Conservation (phyloP, 2,329 filamentous ascomycete species). For the Arthrinium phaeospermum region DNA sequence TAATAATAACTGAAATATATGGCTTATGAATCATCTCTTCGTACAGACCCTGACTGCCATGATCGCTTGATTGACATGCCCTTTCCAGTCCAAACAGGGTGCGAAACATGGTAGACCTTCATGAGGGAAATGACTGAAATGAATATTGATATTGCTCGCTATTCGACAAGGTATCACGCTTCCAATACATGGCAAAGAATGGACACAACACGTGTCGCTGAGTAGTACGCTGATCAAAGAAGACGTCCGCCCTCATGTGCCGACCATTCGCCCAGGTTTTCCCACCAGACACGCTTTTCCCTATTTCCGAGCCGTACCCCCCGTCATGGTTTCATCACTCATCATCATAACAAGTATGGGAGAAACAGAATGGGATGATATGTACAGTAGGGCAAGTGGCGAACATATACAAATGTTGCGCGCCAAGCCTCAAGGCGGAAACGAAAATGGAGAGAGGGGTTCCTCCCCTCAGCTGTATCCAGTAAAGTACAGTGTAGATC, state of each 20-base stretch:
- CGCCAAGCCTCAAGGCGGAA: neutral
- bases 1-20: neutral
- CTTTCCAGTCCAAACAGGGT: neutral
- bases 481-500: neutral
- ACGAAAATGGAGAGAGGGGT: neutral
- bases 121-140: neutral
- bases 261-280: neutral
- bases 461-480: neutral
- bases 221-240: neutral
- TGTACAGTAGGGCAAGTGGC: neutral
- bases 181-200: neutral
- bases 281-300: neutral
- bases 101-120: too few relatives aligned
- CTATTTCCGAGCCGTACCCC: neutral
- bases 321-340: constrained; percentile 12
- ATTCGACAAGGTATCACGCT: neutral
- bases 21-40: neutral
- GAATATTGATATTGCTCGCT: neutral
- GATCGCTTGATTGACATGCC: neutral
- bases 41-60: too few relatives aligned
- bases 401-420: neutral
- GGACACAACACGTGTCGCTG: neutral
- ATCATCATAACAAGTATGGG: neutral
- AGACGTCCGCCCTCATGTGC: neutral
- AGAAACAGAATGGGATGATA: too few relatives aligned